Base-by-base conservation (phyloP, 495 filamentous ascomycete species). In the Penicillium mononematosum region DNA sequence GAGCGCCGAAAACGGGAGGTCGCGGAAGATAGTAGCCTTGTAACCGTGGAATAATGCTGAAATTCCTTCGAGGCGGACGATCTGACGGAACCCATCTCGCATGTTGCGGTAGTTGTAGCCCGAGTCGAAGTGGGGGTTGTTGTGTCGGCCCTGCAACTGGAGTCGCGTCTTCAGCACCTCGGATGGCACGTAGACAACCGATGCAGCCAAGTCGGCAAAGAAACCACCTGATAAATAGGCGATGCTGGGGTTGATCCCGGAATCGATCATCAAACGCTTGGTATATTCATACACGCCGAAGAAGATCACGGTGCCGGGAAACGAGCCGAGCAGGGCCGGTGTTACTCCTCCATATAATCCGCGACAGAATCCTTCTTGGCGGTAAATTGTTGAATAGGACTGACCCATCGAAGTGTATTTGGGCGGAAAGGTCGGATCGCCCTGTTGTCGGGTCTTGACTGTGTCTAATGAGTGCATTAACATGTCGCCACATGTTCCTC, bases 391-490 rank as follows among this genome's bases (percentile, higher is more conserved):
- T 63, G 86, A 79, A 75, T 98, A 98, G 5, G 93, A 92, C 22
- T 87, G 85, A 22, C 88, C 86, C 73, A 96, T 86, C 20, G 91
- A 91, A 1, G 89, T 85, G 73, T 98, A 98, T 73, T 89, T 93
- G 2, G 93, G 88, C 17, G 93, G 94, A 47, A 94, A 81, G 63
- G 90, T 85, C 31, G 92, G 91, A 66, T 97, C 95, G 63, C 94
- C 94, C 76, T 98, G 94, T 72, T 98, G 94, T 50, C 94, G 83
- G n/a, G 94, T 98, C 75, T 98, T 98, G 53, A 98, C 94, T 8
- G 94, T 98, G 75, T 98, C 94, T 70, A 98, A 82, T 45, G 93
- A 97, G 72, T 98, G 94, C 95, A 98, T 98, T 57, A 98, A 78
- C 83, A 98, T 90, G 72, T 98, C 94, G 50, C 94, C 94, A 45